Evolutionary conservation across 202 grass and related monocot genomes (phyloP), one percentile per base, ranked within the genome.

Genomic region (Zizania palustris): DNA sequence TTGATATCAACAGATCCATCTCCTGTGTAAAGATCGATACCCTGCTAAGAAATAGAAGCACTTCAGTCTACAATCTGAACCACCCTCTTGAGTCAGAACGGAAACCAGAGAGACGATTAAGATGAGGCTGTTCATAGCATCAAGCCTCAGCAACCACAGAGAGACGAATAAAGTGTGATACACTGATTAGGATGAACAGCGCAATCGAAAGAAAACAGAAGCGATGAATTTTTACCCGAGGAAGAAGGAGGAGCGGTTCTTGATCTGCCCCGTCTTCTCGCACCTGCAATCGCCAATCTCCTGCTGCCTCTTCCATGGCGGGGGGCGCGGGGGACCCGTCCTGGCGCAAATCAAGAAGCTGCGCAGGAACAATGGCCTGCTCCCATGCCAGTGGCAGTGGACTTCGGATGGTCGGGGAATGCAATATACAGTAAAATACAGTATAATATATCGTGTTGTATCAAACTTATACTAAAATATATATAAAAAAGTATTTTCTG

Each of bases 1-100:
- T 82, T 84, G 42, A 87, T 54, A 78, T 90, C 87, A 78, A 90
- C 63, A 16, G 84, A 90, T 16, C 90, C 87, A 82, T 93, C 90
- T 39, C 87, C 87, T 54, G 87, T 87, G 71, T 80, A 80, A 63
- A 63, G 59, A 38, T 43, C 39, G 6, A 7, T 36, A 76, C 85
- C 82, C 85, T 91, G 85, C 78, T 75, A 71, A 68, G 59, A 84
- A 65, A 37, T 50, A 71, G 7, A 35, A 63, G 28, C 40, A 75
- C 22, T 80, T 41, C 51, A 20, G 51, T 55, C 15, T 43, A 7
- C 13, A 57, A 55, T 33, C 35, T 14, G 13, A 73, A 60, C 10
- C 28, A 60, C 34, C 10, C 11, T 28, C 28, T 28, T 28, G 28
- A 28, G 28, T 2, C 28, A 28, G 28, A 28, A 28, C 28, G 0